Base-by-base conservation (phyloP, 2,329 filamentous ascomycete genomes). In the Clarireedia monteithiana region DNA sequence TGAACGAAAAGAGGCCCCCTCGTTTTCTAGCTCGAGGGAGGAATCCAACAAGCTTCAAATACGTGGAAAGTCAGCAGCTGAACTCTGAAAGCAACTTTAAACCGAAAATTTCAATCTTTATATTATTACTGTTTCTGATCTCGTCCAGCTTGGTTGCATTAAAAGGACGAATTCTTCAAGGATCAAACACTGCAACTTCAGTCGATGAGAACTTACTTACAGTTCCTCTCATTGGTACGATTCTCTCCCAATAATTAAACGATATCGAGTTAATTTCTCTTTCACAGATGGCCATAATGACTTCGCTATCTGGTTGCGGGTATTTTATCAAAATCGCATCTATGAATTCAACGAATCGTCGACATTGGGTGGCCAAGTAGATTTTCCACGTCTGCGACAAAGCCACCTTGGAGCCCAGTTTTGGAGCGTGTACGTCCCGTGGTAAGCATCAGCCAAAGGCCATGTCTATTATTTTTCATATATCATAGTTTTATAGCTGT, bases 361-460 rank as follows among this genome's bases (percentile, higher is more conserved):
- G 44, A 38, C 39, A 42, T 12, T 42, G 10, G 39, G 17, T 42
- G 24, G 40, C 40, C 38, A 52, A 26, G 26, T 48, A 15, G 48
- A 56, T 34, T 5, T 54, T 10, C 3, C 10, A 47, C 9, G 54
- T 6, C 24, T 68, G 51, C 52, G 57, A n/a, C 20, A 63, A 34
- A 67, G 67, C 1, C 55, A 47, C 38, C 27, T 67, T 38, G 64
- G 64, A 9, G 65, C 63, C 0, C 62, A 65, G 36, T 69, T 69
- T 45, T 68, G 67, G 67, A 62, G 60, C 47, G 67, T 63, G 17
- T 69, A 60, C 57, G 60, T 66, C 3, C 44, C 57, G 9, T 67
- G 65, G 48, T 56, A 24, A 39, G 54, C 9, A 30, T 27, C 10
- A 9, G 42, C 6, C 39, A n/a, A n/a, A n/a, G n/a, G n/a, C n/a